These are phyloP conservation scores for Nothophoma quercina DNA, from an alignment of 2,329 filamentous ascomycete genomes.

Conservation along the genomic window DNA sequence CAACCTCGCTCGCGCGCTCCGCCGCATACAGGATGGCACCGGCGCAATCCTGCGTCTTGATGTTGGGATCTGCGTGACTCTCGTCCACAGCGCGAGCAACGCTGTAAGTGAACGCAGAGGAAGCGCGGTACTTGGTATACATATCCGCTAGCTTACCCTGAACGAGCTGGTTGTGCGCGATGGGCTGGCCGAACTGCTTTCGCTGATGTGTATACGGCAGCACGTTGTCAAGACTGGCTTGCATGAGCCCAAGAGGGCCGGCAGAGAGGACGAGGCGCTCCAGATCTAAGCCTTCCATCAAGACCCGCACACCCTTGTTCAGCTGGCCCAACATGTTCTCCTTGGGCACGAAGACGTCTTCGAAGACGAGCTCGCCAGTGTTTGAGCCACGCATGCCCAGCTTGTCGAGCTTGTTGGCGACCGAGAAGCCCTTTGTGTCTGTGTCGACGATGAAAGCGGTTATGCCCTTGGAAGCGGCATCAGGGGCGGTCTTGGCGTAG, in stretches of 20 bases:
- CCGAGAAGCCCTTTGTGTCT: conserved; percentile 76
- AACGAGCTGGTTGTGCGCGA: conserved; percentile 91
- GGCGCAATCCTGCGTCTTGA: conserved; percentile 90
- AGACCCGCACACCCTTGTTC: conserved; percentile 83
- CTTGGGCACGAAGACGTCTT: conserved; percentile 85
- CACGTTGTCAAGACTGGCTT: conserved; percentile 83
- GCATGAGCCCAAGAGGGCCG: conserved; percentile 93
- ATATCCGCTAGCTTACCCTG: conserved; percentile 95
- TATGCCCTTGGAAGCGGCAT: conserved; percentile 85
- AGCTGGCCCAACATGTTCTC: conserved; percentile 82
- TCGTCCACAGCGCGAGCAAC: conserved; percentile 80
- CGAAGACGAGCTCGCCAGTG: conserved; percentile 92
- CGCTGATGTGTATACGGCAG: conserved; percentile 89
- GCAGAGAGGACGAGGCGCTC: conserved; percentile 91
- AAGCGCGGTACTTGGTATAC: conserved; percentile 91
- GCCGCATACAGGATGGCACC: conserved; percentile 93
- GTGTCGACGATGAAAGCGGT: conserved; percentile 91
- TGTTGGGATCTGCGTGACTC: conserved; percentile 57
- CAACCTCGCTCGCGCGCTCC: conserved; percentile 85
- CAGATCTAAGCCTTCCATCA: conserved; percentile 96
- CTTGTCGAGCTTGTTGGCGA: conserved; percentile 92
- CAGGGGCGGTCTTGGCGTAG: conserved; percentile 93
- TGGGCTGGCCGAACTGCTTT: conserved; percentile 85
- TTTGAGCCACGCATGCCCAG: conserved; percentile 98
- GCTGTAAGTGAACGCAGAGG: conserved; percentile 84